These are phyloP conservation scores for Fusarium napiforme DNA, from an alignment of 2,329 filamentous ascomycete genomes.

Conservation along the genomic window DNA sequence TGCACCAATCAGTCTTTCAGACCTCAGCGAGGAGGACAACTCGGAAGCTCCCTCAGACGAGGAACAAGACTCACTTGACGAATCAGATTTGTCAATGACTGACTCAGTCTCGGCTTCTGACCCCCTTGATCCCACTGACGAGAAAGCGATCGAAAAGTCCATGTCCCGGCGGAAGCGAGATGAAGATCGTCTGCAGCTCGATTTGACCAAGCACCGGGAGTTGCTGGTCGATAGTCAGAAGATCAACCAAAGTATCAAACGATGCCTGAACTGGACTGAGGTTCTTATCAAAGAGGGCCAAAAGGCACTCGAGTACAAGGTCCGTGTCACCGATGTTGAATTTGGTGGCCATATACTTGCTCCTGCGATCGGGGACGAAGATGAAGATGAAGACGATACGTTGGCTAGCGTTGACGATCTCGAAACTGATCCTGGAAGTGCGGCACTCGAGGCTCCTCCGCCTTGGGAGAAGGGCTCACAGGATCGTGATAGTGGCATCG, in stretches of 20 bases:
- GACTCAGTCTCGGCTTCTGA: conserved; percentile 46
- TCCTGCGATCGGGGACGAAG: conserved; percentile 69
- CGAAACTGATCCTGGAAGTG: conserved; percentile 33
- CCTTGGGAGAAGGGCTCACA: conserved; percentile 55
- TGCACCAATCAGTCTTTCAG: conserved; percentile 59
- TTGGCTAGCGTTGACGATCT: conserved; percentile 31
- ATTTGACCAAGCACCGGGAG: conserved; percentile 89
- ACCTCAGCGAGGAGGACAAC: conserved; percentile 57
- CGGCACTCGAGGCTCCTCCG: conserved; percentile 40
- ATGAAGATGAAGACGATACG: conserved; percentile 42
- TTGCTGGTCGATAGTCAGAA: conserved; percentile 90
- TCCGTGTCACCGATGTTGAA: conserved; percentile 81
- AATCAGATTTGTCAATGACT: conserved; percentile 60
- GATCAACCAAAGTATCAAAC: conserved; percentile 92
- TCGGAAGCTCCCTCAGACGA: conserved; percentile 51
- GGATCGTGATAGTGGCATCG: conserved; percentile 65
- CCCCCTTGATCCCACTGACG: conserved; percentile 54
- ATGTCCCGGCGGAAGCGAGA: conserved; percentile 72
- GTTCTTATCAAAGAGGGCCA: conserved; percentile 88
- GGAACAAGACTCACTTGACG: conserved; percentile 63
- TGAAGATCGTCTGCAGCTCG: conserved; percentile 83
- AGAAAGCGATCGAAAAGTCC: conserved; percentile 44
- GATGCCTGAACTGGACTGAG: conserved; percentile 90
- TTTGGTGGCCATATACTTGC: conserved; percentile 83
- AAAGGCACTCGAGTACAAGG: conserved; percentile 85